phyloP scores from a whole-genome alignment of 108 stramenopile genomes.

The Conticribra weissflogii region DNA sequence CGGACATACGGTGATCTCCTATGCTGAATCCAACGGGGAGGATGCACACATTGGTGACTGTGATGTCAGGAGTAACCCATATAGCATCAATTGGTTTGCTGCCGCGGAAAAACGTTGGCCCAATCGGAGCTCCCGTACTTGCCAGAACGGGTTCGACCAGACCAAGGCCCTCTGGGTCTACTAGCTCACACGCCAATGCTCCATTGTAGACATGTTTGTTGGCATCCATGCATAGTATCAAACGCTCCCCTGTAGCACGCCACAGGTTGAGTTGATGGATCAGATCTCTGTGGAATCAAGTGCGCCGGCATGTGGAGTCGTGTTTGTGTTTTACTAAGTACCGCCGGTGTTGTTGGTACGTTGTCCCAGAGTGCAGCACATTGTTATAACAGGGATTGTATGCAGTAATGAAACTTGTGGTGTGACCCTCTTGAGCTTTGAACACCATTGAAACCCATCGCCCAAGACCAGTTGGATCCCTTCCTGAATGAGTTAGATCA shows the following conservation, averaged over 20 bases:
- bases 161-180: neutral
- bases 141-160: conserved; percentile 6
- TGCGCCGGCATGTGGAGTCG: neutral
- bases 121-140: conserved; percentile 3
- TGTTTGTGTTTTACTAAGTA: neutral
- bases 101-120: conserved; percentile 13
- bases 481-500: neutral
- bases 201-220: conserved; percentile 11
- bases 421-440: neutral
- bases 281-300: neutral
- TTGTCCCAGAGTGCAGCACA: too few relatives aligned
- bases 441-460: too few relatives aligned
- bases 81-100: conserved; percentile 10
- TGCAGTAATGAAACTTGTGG: neutral
- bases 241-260: too few relatives aligned
- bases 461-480: conserved; percentile 9
- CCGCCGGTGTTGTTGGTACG: too few relatives aligned
- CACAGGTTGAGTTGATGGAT: neutral
- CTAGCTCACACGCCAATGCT: neutral
- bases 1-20: neutral
- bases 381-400: too few relatives aligned
- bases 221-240: conserved; percentile 14
- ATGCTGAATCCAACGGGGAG: conserved; percentile 18
- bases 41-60: neutral
- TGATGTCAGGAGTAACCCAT: conserved; percentile 1